A percentile compares a stretch with the other conserved stretches of the same genome.
Conservation (phyloP, 768 basidiomycete species). For the Hemileccinum rubropunctum region DNA sequence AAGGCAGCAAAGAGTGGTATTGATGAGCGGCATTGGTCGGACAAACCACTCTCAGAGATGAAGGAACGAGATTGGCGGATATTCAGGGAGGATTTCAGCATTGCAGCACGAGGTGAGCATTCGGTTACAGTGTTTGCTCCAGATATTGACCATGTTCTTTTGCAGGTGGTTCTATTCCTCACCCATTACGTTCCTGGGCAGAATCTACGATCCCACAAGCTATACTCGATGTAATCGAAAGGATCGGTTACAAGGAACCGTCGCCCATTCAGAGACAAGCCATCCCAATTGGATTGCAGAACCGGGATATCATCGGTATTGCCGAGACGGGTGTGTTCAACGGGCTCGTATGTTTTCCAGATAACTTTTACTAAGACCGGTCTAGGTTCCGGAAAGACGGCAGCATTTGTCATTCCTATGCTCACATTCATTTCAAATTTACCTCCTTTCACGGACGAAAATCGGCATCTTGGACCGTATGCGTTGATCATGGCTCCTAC, state of each 20-base stretch:
- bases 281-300: slow-evolving; percentile 97
- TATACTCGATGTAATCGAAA: slow-evolving; percentile 82
- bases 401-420: slow-evolving; percentile 98
- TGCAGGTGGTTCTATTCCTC: slow-evolving; percentile 87
- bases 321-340: slow-evolving; percentile 91
- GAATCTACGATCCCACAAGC: slow-evolving; percentile 80
- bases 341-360: background rate
- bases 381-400: slow-evolving; percentile 96
- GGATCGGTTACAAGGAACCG: slow-evolving; percentile 96
- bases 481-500: slow-evolving; percentile 93
- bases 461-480: slow-evolving; percentile 90
- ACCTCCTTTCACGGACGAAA: slow-evolving; percentile 87
- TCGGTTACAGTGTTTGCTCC: background rate
- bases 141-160: slow-evolving; percentile 1
- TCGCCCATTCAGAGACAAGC: slow-evolving; percentile 97
- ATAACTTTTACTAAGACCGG: background rate
- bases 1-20: slow-evolving; percentile 77
- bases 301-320: slow-evolving; percentile 96
- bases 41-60: slow-evolving; percentile 88
- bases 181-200: slow-evolving; percentile 88
- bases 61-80: slow-evolving; percentile 99
- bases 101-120: slow-evolving; percentile 78
- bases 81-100: slow-evolving; percentile 97
- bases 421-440: slow-evolving; percentile 87
- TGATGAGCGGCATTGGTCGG: slow-evolving; percentile 97